Percentiles rank a stretch among this genome's conserved stretches.
phyloP scores from a whole-genome alignment of 2,329 filamentous ascomycete genomes.

The Penicillium sp. region DNA sequence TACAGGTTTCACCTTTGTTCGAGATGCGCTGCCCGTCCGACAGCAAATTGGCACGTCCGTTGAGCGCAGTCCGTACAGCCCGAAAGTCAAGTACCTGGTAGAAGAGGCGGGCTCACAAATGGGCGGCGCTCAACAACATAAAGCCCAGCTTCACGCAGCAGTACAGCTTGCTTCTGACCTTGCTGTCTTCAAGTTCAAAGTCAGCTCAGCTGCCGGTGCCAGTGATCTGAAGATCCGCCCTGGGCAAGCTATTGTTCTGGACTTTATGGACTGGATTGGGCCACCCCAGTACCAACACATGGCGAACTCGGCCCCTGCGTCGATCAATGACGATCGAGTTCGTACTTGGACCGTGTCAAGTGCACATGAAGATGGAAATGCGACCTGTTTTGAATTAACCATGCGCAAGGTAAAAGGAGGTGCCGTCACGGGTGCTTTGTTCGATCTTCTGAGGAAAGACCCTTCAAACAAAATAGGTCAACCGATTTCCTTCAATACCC shows the following conservation, averaged over 20 bases:
- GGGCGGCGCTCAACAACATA: neutral
- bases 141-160: constrained; percentile 4
- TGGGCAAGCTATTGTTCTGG: constrained; percentile 19
- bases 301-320: constrained; percentile 11
- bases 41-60: constrained; percentile 14
- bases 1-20: constrained; percentile 16
- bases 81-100: constrained; percentile 18
- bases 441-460: constrained; percentile 8
- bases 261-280: constrained; percentile 26
- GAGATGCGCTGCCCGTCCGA: constrained; percentile 18
- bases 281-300: constrained; percentile 21
- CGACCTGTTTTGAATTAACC: constrained; percentile 17
- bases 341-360: constrained; percentile 26
- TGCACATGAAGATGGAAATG: constrained; percentile 10
- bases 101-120: constrained; percentile 8
- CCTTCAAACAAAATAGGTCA: neutral
- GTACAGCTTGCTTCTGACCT: constrained; percentile 7
- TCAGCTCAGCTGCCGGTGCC: neutral
- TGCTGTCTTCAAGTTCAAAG: constrained; percentile 10
- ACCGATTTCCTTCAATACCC: neutral
- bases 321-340: constrained; percentile 20
- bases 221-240: constrained; percentile 10
- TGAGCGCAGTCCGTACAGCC: constrained; percentile 22
- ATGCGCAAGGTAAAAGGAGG: constrained; percentile 21
- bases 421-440: constrained; percentile 18